Evolutionary conservation across 1,139 yeast genomes (phyloP).

Genomic region (Hyphopichia khmerensis): DNA sequence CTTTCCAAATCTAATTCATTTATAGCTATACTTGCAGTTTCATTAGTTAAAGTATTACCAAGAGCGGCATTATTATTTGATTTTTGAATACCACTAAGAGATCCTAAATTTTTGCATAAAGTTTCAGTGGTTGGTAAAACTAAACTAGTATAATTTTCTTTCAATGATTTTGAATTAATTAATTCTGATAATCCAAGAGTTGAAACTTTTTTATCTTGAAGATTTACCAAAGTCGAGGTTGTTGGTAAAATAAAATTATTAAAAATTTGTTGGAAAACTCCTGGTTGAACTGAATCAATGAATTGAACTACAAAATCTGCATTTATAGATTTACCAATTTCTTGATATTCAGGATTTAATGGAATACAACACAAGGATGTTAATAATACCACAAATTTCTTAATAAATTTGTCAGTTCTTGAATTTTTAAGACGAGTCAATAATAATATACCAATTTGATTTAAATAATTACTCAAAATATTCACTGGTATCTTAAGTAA

Average conservation of each 20-base stretch:
- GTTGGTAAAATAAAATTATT: constrained; percentile 66
- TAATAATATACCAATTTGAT: constrained; percentile 72
- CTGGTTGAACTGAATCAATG: constrained; percentile 62
- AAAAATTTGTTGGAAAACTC: constrained; percentile 66
- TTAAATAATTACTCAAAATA: constrained; percentile 54
- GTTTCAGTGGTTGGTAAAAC: constrained; percentile 53
- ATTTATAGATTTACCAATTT: constrained; percentile 22
- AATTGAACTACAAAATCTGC: constrained; percentile 55
- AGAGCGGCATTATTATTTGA: constrained; percentile 27
- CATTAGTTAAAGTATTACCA: constrained; percentile 8
- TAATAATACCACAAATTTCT: constrained; percentile 67
- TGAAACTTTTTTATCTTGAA: constrained; percentile 73
- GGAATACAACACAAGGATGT: constrained; percentile 48
- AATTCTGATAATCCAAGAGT: constrained; percentile 72
- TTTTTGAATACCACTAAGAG: constrained; percentile 36
- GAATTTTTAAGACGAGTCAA: constrained; percentile 79
- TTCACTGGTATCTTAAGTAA: constrained; percentile 55
- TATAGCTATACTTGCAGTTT: constrained; percentile 15
- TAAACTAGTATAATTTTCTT: constrained; percentile 41
- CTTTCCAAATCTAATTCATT: constrained; percentile 64
- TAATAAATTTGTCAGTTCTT: constrained; percentile 78
- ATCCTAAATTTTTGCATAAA: constrained; percentile 45
- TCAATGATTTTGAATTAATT: constrained; percentile 18
- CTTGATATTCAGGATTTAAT: constrained; percentile 22
- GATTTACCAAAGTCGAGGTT: constrained; percentile 61